Conservation (phyloP, 495 filamentous ascomycete species). For the Penicillium soppii region DNA sequence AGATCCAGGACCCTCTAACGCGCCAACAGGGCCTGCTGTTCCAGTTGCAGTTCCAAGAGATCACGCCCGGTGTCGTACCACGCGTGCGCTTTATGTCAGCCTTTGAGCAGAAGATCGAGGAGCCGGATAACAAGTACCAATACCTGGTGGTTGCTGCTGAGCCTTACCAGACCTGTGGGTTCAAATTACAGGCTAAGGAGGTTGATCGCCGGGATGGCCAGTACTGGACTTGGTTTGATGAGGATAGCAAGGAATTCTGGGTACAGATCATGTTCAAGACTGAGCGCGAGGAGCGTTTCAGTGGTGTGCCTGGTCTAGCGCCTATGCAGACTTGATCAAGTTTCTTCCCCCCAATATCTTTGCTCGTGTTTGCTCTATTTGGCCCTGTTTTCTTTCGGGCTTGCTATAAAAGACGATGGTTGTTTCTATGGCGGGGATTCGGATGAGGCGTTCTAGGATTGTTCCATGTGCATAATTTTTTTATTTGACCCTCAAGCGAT, state of each 20-base stretch:
- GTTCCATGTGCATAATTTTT: conserved; percentile 11
- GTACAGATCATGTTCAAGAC: conserved; percentile 99
- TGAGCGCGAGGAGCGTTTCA: conserved; percentile 94
- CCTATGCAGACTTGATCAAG: conserved; percentile 39
- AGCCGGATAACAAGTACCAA: conserved; percentile 90
- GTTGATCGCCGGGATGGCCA: conserved; percentile 83
- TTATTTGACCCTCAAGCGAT: conserved; percentile 14
- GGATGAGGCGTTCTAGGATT: conserved; percentile 21
- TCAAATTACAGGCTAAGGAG: conserved; percentile 94
- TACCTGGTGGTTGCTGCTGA: conserved; percentile 95
- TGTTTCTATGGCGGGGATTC: conserved; percentile 13
- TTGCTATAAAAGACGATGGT: conserved; percentile 8
- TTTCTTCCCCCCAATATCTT: background rate
- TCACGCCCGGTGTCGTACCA: conserved; percentile 70
- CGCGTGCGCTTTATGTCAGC: conserved; percentile 96
- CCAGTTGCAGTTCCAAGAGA: conserved; percentile 94
- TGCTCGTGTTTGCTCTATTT: background rate
- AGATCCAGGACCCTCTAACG: conserved; percentile 86
- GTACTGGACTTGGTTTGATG: conserved; percentile 95
- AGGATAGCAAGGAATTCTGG: conserved; percentile 96
- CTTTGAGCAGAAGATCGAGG: conserved; percentile 93
- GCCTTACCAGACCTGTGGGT: conserved; percentile 95
- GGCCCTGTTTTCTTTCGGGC: background rate
- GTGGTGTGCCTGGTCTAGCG: conserved; percentile 86
- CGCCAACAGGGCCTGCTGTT: conserved; percentile 88